Evolutionary conservation across 2,329 filamentous ascomycete genomes (phyloP), one percentile per base, ranked within the genome.

Genomic region (Penicillium brevicompactum): DNA sequence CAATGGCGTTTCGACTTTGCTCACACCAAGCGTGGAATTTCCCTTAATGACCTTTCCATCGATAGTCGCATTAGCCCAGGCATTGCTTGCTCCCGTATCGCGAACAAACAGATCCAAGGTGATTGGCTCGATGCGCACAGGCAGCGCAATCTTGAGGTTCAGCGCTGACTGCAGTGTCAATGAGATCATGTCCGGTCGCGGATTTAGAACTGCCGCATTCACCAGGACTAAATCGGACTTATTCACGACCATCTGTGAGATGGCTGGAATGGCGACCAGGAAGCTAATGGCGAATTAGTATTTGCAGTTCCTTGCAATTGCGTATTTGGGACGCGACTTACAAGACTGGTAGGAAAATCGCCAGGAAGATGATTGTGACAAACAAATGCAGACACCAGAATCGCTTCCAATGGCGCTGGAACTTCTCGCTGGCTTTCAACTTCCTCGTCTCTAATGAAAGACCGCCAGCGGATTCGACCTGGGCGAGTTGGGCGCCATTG

Each of bases 281-380:
- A 78, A 77, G 52, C 75, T 78, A 47, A 27, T 6, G 4, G 24
- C 30, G 40, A 22, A 13, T 16, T 16, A 41, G 59, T 46, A 61
- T 57, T 40, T 32, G 31, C 5, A 21, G 24, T 11, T 13, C 18
- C 8, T 7, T 27, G 4, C 32, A 34, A 13, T 21, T 18, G 40
- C 6, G 9, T 18, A 3, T 5, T 18, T 7, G 16, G 18, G 14
- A 32, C 5, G 18, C 1, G 21, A 46, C 73, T 64, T 63, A 77
- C 74, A 76, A 67, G 38, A 76, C 62, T 5, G 74, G 75, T 4
- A 77, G 59, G 51, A 75, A 66, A 37, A 76, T 74, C 6, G 71
- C 71, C n/a, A 73, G 56, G 37, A 75, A 70, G 30, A 76, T 70
- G 13, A 76, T 56, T 34, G 59, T 61, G 9, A 60, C 66, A 21